Conservation (phyloP, 2,329 filamentous ascomycete genomes). For the Lachnellula willkommii region DNA sequence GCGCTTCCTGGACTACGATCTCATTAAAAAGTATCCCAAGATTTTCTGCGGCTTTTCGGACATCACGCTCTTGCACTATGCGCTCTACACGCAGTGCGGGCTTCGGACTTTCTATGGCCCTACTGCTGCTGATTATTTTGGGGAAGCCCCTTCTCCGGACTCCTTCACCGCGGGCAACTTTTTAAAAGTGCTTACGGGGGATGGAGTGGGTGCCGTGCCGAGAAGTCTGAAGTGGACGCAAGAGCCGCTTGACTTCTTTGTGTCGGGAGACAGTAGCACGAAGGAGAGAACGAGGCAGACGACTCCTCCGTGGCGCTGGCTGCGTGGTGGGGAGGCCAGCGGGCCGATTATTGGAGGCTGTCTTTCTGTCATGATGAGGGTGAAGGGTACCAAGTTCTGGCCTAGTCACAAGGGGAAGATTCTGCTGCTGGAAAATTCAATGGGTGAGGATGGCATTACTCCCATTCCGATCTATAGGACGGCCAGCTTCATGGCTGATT, state of each 20-base stretch:
- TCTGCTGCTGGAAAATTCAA: conserved; percentile 6
- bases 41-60: conserved; percentile 32
- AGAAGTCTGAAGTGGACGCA: not conserved
- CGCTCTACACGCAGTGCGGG: conserved; percentile 17
- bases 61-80: conserved; percentile 28
- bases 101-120: conserved; percentile 31
- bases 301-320: conserved; percentile 3
- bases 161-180: conserved; percentile 22
- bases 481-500: conserved; percentile 7
- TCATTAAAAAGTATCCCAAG: conserved; percentile 29
- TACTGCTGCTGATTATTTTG: conserved; percentile 23
- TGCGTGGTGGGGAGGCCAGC: conserved; percentile 1
- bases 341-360: conserved; percentile 5
- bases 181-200: conserved; percentile 10
- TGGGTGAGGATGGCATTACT: not conserved
- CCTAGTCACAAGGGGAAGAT: conserved; percentile 5
- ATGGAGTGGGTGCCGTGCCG: not conserved
- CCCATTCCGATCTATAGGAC: conserved; percentile 5
- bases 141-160: conserved; percentile 18
- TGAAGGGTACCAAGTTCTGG: conserved; percentile 8
- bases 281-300: not conserved
- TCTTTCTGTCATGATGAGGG: not conserved
- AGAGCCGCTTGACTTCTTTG: not conserved
- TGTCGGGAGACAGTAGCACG: not conserved
- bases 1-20: conserved; percentile 25